phyloP scores from a whole-genome alignment of 768 basidiomycete species.

The Suillus subaureus region DNA sequence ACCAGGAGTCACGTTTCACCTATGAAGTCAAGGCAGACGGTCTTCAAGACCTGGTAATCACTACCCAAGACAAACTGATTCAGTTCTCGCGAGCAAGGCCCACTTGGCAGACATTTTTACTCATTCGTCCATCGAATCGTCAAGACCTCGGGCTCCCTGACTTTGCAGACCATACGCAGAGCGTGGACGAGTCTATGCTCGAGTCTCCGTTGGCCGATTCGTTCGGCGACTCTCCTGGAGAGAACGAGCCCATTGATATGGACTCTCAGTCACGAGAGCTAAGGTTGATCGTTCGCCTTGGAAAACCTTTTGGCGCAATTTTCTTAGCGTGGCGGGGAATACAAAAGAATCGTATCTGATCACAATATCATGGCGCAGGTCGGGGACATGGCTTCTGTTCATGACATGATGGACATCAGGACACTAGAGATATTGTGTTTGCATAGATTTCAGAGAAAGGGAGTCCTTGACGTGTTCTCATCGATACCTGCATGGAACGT shows the following conservation, averaged over 20 bases:
- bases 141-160: background rate
- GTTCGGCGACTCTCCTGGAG: too few relatives aligned
- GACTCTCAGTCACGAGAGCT: too few relatives aligned
- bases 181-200: too few relatives aligned
- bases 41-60: too few relatives aligned
- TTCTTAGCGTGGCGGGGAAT: background rate
- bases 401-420: background rate
- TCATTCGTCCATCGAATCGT: background rate
- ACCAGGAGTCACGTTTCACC: too few relatives aligned
- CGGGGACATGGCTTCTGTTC: background rate
- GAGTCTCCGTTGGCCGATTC: too few relatives aligned
- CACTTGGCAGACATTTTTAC: background rate
- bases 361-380: background rate
- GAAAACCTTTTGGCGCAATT: too few relatives aligned
- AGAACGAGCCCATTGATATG: too few relatives aligned
- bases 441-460: background rate
- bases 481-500: background rate
- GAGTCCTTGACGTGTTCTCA: background rate
- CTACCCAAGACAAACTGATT: background rate
- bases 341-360: background rate
- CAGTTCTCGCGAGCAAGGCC: background rate
- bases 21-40: too few relatives aligned
- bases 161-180: too few relatives aligned
- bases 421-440: background rate
- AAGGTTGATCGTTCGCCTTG: too few relatives aligned